Conservation (phyloP, 2,329 filamentous ascomycete genomes). For the Endoconidiophora laricicola region DNA sequence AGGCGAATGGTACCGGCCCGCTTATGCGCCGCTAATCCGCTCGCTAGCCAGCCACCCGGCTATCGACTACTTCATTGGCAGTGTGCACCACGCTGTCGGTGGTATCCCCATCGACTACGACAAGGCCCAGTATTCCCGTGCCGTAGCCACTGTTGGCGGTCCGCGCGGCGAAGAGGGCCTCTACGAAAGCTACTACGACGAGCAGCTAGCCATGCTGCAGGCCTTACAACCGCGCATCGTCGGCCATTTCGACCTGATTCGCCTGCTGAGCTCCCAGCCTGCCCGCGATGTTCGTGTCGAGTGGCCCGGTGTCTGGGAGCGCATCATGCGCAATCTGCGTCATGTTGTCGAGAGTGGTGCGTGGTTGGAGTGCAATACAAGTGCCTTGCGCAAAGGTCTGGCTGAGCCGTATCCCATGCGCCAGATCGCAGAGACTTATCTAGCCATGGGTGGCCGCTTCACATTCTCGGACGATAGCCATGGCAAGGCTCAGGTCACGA, state of each 20-base stretch:
- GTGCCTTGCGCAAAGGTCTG: constrained; percentile 76
- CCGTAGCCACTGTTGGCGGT: constrained; percentile 29
- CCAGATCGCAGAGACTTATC: constrained; percentile 59
- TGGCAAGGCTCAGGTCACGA: constrained; percentile 69
- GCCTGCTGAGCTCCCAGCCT: constrained; percentile 58
- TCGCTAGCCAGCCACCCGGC: constrained; percentile 41
- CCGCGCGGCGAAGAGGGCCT: constrained; percentile 49
- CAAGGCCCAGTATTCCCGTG: constrained; percentile 44
- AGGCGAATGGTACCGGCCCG: constrained; percentile 73
- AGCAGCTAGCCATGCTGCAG: constrained; percentile 64
- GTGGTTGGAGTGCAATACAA: constrained; percentile 78
- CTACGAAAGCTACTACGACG: constrained; percentile 74
- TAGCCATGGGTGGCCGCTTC: constrained; percentile 59
- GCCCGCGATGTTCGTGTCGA: constrained; percentile 36
- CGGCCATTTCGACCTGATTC: constrained; percentile 86
- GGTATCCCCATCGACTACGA: constrained; percentile 84
- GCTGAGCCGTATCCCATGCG: constrained; percentile 74
- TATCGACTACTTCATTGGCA: constrained; percentile 85
- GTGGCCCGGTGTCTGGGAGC: constrained; percentile 54
- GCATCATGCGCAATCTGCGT: constrained; percentile 56
- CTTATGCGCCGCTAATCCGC: constrained; percentile 39
- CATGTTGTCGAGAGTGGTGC: constrained; percentile 58
- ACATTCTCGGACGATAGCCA: constrained; percentile 94
- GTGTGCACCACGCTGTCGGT: constrained; percentile 74
- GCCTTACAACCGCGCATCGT: constrained; percentile 59